Base-by-base conservation (phyloP, 305 asterid genomes). In the Plantago rigida region DNA sequence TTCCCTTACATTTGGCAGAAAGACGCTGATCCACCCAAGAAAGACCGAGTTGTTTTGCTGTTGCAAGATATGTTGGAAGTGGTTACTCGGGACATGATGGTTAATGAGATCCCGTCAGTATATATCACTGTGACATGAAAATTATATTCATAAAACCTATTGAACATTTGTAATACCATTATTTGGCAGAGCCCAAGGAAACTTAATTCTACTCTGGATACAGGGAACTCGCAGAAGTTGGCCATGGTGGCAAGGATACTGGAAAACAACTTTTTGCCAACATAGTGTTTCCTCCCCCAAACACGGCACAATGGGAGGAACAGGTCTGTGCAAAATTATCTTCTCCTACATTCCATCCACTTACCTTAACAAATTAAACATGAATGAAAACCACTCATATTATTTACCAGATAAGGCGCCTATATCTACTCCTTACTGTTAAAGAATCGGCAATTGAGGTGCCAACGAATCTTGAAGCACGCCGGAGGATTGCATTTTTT, bases 31-130 rank as follows among this genome's bases (percentile, higher is more conserved):
- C 87, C 90, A 68, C 72, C 95, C 78, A 79, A 74, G 87, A 84
- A 81, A 82, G 86, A 83, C 57, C 73, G 72, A 47, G 95, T 89
- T 75, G 99, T 93, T 73, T 70, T 93, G 67, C 70, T 86, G 74
- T 82, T 93, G 75, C 99, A 93, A 75, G 99, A 93, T 80, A 87
- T 93, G 90, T 64, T 89, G 68, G 97, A 93, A 81, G 83, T 93
- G 54, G 90, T 89, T 63, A 87, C 93, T 69, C 90, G 91, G 56
- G 99, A 93, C 70, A 93, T 93, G 93, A 87, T 93, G 94, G 89
- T 80, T 68, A 87, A 80, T 47, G 96, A 93, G 78, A 84, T 69
- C 67, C 85, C 95, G 99, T 93, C 70, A 66, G 94, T 83, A 60
- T 54, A 69, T 62, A 56, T 22, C 60, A 36, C 62, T 59, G 22